Evolutionary conservation across 306 rosid genomes (phyloP).

Genomic region (Ormosia semicastrata): DNA sequence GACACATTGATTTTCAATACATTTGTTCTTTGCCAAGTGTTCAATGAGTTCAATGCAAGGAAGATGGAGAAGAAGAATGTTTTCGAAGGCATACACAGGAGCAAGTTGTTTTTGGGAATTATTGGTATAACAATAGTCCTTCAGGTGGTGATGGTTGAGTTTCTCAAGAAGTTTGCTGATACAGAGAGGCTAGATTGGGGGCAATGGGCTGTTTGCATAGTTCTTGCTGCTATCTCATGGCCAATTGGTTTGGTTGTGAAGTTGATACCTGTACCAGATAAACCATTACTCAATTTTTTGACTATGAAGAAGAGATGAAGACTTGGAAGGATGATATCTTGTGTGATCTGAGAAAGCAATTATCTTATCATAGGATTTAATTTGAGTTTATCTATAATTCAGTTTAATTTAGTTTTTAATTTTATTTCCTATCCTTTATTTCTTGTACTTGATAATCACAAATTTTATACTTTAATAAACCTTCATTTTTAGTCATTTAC

Average conservation of each 20-base stretch:
- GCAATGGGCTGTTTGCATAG: slow-evolving; percentile 28
- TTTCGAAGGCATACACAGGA: slow-evolving; percentile 26
- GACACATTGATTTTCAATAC: slow-evolving; percentile 42
- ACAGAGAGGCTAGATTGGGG: slow-evolving; percentile 37
- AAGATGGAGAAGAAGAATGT: slow-evolving; percentile 38
- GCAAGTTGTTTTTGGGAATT: slow-evolving; percentile 37
- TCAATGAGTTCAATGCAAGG: slow-evolving; percentile 41
- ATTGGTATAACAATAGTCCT: slow-evolving; percentile 30
- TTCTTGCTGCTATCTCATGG: slow-evolving; percentile 32
- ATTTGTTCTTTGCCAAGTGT: slow-evolving; percentile 41
- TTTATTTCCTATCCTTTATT: too few species aligned
- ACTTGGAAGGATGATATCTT: background rate
- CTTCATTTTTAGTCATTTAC: too few species aligned
- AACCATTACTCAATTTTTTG: slow-evolving; percentile 20
- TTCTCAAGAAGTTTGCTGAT: slow-evolving; percentile 41
- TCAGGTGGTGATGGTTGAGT: slow-evolving; percentile 43
- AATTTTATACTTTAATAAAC: too few species aligned
- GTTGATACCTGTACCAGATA: slow-evolving; percentile 36
- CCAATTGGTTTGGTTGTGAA: slow-evolving; percentile 39
- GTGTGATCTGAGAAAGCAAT: too few species aligned
- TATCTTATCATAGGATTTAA: too few species aligned
- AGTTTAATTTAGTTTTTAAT: too few species aligned
- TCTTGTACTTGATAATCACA: too few species aligned
- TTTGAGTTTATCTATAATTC: too few species aligned
- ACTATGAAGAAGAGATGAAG: background rate